Evolutionary conservation across 345 rosid genomes (phyloP), one percentile per base, ranked within the genome.

Genomic region (Salix exigua): DNA sequence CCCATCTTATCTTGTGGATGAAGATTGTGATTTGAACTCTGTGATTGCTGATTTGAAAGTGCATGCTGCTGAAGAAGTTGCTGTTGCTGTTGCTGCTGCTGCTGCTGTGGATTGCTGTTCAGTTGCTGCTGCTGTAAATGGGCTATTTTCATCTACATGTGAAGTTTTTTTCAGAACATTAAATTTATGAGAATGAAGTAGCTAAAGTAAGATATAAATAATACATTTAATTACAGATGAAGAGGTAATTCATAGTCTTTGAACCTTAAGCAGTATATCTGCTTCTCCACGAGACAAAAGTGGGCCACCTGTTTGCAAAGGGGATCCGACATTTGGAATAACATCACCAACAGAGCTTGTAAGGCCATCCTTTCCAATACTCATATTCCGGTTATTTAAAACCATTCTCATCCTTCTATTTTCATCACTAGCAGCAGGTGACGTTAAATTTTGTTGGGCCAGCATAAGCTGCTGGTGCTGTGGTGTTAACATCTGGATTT

Each of bases 391-490:
- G 84, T 70, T 94, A 84, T 53, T 93, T 74, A 89, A 82, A 58
- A 91, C 76, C 98, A 96, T 88, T 83, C 89, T 89, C 77, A 86
- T 73, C 82, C 97, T 90, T 85, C 97, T 88, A 78, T 63, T 88
- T 9, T 96, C 99, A 50, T 96, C 98, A 79, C 85, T 85, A 51
- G 78, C 90, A 40, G 97, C 81, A 71, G 96, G 92, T 37, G 98
- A 91, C 10, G 93, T 91, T 80, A 95, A 70, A 83, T 77, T 95
- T 85, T 89, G 93, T 74, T 95, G 99, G 19, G 98, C 93, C 60
- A 96, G 88, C 90, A 96, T 76, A 79, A 96, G 94, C 83, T 94
- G 98, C 82, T 91, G 99, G 72, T 95, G 99, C 72, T 93, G 99
- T 19, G 95, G 97, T 61, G 93, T 67, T 83, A 93, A 69, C 98